Evolutionary conservation across 257 asterid species (phyloP), one percentile per base, ranked within the genome.

Genomic region (Penstemon eatonii): DNA sequence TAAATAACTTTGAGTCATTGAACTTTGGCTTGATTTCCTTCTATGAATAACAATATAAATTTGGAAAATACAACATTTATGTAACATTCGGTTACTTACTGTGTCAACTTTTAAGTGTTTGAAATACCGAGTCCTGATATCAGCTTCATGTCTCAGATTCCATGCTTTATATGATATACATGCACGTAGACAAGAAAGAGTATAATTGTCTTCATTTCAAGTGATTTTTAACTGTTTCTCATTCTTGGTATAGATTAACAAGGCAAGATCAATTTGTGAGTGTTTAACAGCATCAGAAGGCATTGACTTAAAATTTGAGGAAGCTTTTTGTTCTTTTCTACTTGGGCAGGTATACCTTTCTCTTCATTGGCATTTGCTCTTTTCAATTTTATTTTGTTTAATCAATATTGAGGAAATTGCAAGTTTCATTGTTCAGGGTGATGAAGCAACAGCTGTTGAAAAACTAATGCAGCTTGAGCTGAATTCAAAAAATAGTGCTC

Each of bases 201-300:
- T 69, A 1, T 59, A 43, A 45, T 52, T 36, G 19, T 66, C 65
- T 18, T 65, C 39, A 47, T 43, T 54, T 68, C 33, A 63, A 52
- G 60, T 74, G 79, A 67, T 68, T 15, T 8, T 47, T 58, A 42
- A 54, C 73, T 51, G 41, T 69, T 67, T 39, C 39, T 56, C 52
- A 40, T 53, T 67, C 83, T 67, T 70, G 67, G 67, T 79, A 67
- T 68, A 94, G 99, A 89, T 94, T 77, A 79, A 79, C 82, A 87
- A 86, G 73, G 96, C 92, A 43, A 91, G 86, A 73, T 63, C 78
- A 72, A 89, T 94, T 56, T 87, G 90, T 8, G 99, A 91, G 84
- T 84, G 97, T 78, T 72, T 94, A 66, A 83, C 85, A 69, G 84
- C 95, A 60, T 87, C 99, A 41, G 99, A 94, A 71, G 99, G 96